phyloP scores from a whole-genome alignment of 768 basidiomycete genomes.

The Stropharia rugosoannulata region DNA sequence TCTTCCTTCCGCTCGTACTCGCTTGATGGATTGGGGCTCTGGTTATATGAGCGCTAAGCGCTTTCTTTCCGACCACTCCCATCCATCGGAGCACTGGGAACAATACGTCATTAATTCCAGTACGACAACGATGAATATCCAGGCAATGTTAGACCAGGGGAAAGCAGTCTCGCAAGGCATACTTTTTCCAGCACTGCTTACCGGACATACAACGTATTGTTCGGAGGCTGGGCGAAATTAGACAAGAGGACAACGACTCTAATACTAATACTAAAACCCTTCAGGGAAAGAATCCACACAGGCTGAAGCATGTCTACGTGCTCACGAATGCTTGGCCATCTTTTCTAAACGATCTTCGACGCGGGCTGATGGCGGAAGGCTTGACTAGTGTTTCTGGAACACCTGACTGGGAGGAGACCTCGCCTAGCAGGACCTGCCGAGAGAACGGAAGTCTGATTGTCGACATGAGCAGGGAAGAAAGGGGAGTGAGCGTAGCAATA shows the following conservation, averaged over 20 bases:
- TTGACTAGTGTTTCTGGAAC: conserved; percentile 49
- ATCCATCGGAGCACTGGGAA: background rate
- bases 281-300: background rate
- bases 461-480: conserved; percentile 43
- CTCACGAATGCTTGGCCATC: conserved; percentile 52
- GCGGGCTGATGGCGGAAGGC: conserved; percentile 40
- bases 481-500: conserved; percentile 47
- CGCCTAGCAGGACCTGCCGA: background rate
- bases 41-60: conserved; percentile 52
- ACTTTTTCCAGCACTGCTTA: conserved; percentile 43
- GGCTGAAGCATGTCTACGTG: conserved; percentile 38
- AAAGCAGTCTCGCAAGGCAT: conserved; percentile 12
- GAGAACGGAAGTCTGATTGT: background rate
- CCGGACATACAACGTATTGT: conserved; percentile 43
- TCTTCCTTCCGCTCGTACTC: conserved; percentile 73
- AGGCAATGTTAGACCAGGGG: conserved; percentile 9
- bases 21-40: conserved; percentile 43
- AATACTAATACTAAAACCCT: background rate
- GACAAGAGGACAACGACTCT: conserved; percentile 25
- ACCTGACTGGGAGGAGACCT: conserved; percentile 27
- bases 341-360: conserved; percentile 37
- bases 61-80: conserved; percentile 25
- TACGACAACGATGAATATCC: background rate
- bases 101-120: background rate
- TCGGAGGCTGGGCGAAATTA: conserved; percentile 30